Base-by-base conservation (phyloP, 176 grass and related monocot genomes). In the Oryza nivara region DNA sequence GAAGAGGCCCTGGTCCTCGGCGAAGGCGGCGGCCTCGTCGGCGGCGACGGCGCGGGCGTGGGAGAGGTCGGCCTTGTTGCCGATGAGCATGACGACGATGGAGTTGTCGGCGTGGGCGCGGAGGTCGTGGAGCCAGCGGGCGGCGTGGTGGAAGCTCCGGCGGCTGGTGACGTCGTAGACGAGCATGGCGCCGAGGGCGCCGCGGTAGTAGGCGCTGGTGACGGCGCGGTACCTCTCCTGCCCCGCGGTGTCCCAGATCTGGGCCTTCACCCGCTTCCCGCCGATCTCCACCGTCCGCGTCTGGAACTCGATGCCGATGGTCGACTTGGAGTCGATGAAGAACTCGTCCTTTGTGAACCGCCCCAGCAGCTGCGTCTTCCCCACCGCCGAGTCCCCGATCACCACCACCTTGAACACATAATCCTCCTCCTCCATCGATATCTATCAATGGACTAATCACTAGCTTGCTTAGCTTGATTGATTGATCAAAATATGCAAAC, bases 161-260 rank as follows among this genome's bases (percentile, higher is more conserved):
- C 87, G 78, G 36, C 72, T 76, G 43, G 95, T 91, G 71, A 97
- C 68, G 90, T 97, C 95, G 75, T 97, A 97, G n/a, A 95, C 95
- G 15, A 97, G 84, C 92, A 89, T 93, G 12, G 95, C 95, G 2
- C 92, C 90, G 0, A 97, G 88, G 2, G 95, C 95, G 60, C 95
- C 95, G 3, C 92, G 88, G 86, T 97, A 94, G 80, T 97, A 97
- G 19, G 95, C 92, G 77, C 88, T 88, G n/a, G 95, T 97, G 28
- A 97, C 90, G 30, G 95, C 95, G 63, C 95, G 68, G 78, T 97
- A 82, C 40, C 79, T 65, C 83, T 91, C 86, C 68, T 93, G 91
- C 3, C 91, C 91, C 3, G 91, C 91, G 2, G 91, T 93, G 81
- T 93, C 91, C 91, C 91, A 93, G 76, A 93, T 90, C 84, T 93